Percentiles rank a stretch among this genome's conserved stretches.
phyloP scores from a whole-genome alignment of 441 rosid genomes.

The Isatis lusitanica region DNA sequence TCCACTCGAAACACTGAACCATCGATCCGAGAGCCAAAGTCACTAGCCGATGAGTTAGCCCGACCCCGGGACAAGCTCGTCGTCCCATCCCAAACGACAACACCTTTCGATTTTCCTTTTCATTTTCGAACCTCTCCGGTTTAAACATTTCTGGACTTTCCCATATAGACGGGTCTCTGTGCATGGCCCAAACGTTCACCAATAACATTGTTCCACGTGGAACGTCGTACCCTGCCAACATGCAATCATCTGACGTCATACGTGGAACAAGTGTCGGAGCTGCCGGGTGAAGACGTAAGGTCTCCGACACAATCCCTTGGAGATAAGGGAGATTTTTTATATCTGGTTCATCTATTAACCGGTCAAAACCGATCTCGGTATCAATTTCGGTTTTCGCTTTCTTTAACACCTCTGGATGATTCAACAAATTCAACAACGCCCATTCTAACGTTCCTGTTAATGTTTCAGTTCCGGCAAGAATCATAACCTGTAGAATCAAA shows the following conservation, averaged over 20 bases:
- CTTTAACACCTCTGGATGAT: slow-evolving; percentile 43
- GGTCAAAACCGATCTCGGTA: slow-evolving; percentile 33
- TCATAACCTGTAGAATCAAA: slow-evolving; percentile 37
- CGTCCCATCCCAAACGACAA: slow-evolving; percentile 45
- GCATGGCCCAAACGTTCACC: slow-evolving; percentile 55
- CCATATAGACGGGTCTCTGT: slow-evolving; percentile 55
- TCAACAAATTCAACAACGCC: slow-evolving; percentile 53
- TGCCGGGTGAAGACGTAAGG: slow-evolving; percentile 50
- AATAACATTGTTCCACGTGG: slow-evolving; percentile 48
- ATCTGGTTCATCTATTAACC: slow-evolving; percentile 49
- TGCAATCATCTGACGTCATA: slow-evolving; percentile 50
- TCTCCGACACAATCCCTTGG: slow-evolving; percentile 45
- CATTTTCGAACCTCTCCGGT: slow-evolving; percentile 59
- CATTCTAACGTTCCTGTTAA: slow-evolving; percentile 48
- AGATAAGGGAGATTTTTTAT: slow-evolving; percentile 45
- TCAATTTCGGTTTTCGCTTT: slow-evolving; percentile 55
- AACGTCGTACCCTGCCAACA: slow-evolving; percentile 43
- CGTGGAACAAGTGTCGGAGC: slow-evolving; percentile 54
- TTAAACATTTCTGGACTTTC: slow-evolving; percentile 41
- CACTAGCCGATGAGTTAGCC: slow-evolving; percentile 36
- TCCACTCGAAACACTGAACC: slow-evolving; percentile 57
- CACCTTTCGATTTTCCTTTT: slow-evolving; percentile 30
- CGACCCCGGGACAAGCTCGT: slow-evolving; percentile 52
- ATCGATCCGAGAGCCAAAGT: slow-evolving; percentile 43
- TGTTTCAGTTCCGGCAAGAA: slow-evolving; percentile 52